A percentile compares a stretch with the other conserved stretches of the same genome.
These are phyloP conservation scores for Heterotrichella gracilis DNA, from an alignment of 352 stramenopile species.

Conservation along the genomic window DNA sequence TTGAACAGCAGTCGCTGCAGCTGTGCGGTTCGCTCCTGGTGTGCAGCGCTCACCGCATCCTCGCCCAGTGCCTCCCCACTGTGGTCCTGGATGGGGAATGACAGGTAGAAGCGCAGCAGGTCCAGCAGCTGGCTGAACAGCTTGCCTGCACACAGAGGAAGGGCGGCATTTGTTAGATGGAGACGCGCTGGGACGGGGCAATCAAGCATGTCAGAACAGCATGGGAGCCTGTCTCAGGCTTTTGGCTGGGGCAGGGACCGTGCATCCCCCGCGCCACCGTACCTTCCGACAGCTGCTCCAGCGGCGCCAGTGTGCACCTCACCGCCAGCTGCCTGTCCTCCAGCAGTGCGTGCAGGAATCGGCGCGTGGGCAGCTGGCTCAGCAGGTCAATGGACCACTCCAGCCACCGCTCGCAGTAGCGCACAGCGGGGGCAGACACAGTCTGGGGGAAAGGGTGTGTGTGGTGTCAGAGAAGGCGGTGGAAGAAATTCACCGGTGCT, in stretches of 20 bases:
- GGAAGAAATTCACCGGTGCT: no score
- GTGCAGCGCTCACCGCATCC: slow-evolving; percentile 27
- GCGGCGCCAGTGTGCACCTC: no score
- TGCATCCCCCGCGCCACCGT: not conserved
- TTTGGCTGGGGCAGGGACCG: no score
- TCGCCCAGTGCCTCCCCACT: slow-evolving; percentile 29
- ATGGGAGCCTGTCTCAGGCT: no score
- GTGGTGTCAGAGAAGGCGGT: no score
- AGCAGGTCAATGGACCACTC: slow-evolving; percentile 44
- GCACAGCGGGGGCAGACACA: slow-evolving; percentile 3
- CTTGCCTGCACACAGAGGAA: no score
- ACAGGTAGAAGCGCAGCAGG: slow-evolving; percentile 31
- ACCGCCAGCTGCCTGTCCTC: slow-evolving; percentile 31
- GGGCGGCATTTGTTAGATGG: no score
- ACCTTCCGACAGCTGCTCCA: slow-evolving; percentile 16
- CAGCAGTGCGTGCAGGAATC: slow-evolving; percentile 35
- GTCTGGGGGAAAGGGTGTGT: no score
- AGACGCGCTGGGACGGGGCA: no score
- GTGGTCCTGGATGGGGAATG: slow-evolving; percentile 43
- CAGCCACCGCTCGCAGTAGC: slow-evolving; percentile 32
- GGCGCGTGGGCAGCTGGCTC: slow-evolving; percentile 44
- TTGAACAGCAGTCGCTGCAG: slow-evolving; percentile 30
- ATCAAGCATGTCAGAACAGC: no score
- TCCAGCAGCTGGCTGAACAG: slow-evolving; percentile 31
- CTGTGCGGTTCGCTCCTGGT: slow-evolving; percentile 27